Base-by-base conservation (phyloP, 805 yeast species). In the Torulaspora delbrueckii region DNA sequence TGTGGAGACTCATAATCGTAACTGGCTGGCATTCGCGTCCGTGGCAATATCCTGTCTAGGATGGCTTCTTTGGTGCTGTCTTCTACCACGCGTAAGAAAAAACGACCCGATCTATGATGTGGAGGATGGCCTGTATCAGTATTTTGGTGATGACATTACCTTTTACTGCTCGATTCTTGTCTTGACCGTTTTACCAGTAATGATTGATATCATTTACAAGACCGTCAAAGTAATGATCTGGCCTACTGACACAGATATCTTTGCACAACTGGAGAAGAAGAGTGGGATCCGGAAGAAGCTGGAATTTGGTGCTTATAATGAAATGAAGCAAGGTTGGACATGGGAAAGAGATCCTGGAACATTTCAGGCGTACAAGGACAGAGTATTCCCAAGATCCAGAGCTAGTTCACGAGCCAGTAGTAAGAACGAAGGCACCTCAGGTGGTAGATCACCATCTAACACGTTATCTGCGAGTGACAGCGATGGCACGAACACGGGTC, bases 81-180 rank as follows among this genome's bases (percentile, higher is more conserved):
- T 89, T 24, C 76, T 91, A 38, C 86, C 90, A 59, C 75, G 74
- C 3, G 66, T 90, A n/a, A 84, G 86, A 62, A 70, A 67, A 65
- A 57, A 65, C 59, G 54, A 77, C 68, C 59, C 77, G 59, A 42
- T 86, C 10, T 89, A 78, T 65, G 86, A 77, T 62, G 96, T 86
- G 2, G 70, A 73, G 6, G 73, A 77, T 50, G 95, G 93, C 2
- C 70, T 93, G 39, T 72, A 74, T 47, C 65, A 80, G 40, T 79
- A 79, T 42, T 88, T 87, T 69, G 98, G 98, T 18, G 66, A 53
- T 16, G 97, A 93, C 60, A 62, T 72, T n/a, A 74, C 86, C 0
- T 91, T 89, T 79, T 93, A 98, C 98, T 86, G 87, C 1, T 65
- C 87, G 0, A 67, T 86, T 27, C 58, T 87, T 25, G 73, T 81